phyloP scores from a whole-genome alignment of 768 basidiomycete genomes.

The Cystofilobasidium bisporidii region DNA sequence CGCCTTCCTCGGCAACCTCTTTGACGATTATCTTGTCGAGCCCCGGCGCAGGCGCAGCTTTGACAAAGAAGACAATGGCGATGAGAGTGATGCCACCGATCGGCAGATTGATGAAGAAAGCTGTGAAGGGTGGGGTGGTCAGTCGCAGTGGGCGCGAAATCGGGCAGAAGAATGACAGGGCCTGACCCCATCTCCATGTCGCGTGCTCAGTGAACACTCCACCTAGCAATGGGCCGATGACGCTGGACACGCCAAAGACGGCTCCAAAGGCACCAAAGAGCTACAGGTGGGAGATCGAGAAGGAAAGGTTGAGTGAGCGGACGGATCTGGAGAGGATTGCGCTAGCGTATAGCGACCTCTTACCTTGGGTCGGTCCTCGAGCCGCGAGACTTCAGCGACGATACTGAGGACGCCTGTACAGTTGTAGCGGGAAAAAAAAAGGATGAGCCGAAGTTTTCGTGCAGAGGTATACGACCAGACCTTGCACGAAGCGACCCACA shows the following conservation, averaged over 20 bases:
- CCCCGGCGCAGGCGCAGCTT: slow-evolving; percentile 33
- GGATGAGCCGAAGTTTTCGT: too few species aligned
- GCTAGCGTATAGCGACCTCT: too few species aligned
- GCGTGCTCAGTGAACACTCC: slow-evolving; percentile 34
- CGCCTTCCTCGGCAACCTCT: slow-evolving; percentile 27
- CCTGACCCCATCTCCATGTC: slow-evolving; percentile 36
- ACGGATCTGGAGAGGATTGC: too few species aligned
- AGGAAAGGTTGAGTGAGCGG: too few species aligned
- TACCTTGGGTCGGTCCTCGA: slow-evolving; percentile 34
- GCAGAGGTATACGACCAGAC: too few species aligned
- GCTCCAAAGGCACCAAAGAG: slow-evolving; percentile 22
- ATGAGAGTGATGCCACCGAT: slow-evolving; percentile 39
- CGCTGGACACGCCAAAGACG: slow-evolving; percentile 36
- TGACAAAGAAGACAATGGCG: slow-evolving; percentile 39
- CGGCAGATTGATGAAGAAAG: slow-evolving; percentile 38
- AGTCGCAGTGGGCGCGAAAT: too few species aligned
- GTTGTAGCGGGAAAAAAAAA: too few species aligned
- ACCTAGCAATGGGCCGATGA: slow-evolving; percentile 26
- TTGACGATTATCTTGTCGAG: neutral
- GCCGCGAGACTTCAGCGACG: slow-evolving; percentile 31
- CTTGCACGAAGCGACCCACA: neutral
- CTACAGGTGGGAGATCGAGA: too few species aligned
- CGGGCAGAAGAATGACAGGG: too few species aligned
- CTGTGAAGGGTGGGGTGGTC: too few species aligned
- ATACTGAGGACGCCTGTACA: slow-evolving; percentile 32